A percentile compares a stretch with the other conserved stretches of the same genome.
These are phyloP conservation scores for Suillus subaureus DNA, from an alignment of 768 basidiomycete species.

Conservation along the genomic window DNA sequence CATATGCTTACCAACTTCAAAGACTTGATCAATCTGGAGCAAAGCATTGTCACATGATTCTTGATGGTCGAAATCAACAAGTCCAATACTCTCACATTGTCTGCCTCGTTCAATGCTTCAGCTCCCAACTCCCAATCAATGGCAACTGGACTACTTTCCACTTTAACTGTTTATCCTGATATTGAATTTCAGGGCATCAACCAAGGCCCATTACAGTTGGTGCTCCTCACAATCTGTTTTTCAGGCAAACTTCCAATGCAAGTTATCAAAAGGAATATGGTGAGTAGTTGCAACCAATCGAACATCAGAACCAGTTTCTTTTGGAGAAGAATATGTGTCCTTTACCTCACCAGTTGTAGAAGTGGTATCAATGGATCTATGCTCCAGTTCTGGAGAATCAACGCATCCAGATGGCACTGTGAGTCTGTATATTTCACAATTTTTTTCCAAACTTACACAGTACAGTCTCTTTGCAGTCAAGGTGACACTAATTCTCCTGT, in stretches of 20 bases:
- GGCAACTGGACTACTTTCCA: neutral
- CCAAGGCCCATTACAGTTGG: conserved; percentile 1
- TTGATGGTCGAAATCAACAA: neutral
- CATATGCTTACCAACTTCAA: neutral
- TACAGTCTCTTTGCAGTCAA: no score
- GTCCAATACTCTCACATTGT: neutral
- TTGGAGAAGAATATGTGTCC: no score
- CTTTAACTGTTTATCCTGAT: neutral
- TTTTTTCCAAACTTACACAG: no score
- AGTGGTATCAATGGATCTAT: no score
- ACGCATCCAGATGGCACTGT: no score
- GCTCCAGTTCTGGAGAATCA: no score
- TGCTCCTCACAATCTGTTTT: conserved; percentile 12
- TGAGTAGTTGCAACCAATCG: no score
- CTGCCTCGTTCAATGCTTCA: neutral
- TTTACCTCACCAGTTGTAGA: no score
- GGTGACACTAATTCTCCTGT: no score
- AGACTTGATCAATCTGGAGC: neutral
- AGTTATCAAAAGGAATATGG: neutral
- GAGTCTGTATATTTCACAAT: no score
- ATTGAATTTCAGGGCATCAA: neutral
- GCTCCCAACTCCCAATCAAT: neutral
- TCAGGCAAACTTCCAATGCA: conserved; percentile 12
- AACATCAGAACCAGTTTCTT: no score
- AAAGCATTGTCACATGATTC: neutral